Percentiles rank a stretch among this genome's conserved stretches.
Conservation (phyloP, 805 yeast genomes). For the Wickerhamomyces hampshirensis region DNA sequence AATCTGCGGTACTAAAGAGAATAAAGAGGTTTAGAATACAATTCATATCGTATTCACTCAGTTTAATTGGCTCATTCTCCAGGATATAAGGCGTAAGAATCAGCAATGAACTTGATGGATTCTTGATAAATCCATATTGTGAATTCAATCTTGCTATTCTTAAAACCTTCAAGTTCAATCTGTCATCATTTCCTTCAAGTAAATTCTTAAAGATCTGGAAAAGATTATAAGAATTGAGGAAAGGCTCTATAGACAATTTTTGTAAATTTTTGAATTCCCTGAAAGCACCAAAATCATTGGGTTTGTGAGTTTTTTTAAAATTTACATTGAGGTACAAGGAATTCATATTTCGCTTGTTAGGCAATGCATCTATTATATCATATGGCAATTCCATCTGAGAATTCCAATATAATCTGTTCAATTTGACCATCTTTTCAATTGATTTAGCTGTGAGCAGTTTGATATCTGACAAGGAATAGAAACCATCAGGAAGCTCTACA, state of each 20-base stretch:
- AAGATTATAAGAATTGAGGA: conserved; percentile 26
- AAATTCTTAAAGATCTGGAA: conserved; percentile 15
- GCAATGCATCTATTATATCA: conserved; percentile 28
- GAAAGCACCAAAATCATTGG: conserved; percentile 9
- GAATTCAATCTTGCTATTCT: conserved; percentile 15
- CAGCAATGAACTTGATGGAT: conserved; percentile 12
- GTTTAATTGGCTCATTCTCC: conserved; percentile 9
- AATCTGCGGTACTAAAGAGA: conserved; percentile 6
- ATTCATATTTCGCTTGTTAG: conserved; percentile 24
- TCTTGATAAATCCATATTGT: conserved; percentile 11
- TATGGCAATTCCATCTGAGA: conserved; percentile 31
- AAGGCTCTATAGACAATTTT: conserved; percentile 33
- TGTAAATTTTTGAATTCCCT: conserved; percentile 27
- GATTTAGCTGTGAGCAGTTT: conserved; percentile 26
- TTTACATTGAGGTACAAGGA: conserved; percentile 30
- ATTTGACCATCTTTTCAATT: conserved; percentile 23
- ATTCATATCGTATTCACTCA: conserved; percentile 16
- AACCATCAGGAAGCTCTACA: conserved; percentile 37
- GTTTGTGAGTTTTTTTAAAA: conserved; percentile 17
- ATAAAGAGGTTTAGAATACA: conserved; percentile 9
- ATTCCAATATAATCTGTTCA: conserved; percentile 27
- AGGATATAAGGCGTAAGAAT: conserved; percentile 18
- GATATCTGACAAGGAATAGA: conserved; percentile 30
- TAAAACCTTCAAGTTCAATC: conserved; percentile 11
- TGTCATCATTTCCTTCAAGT: conserved; percentile 6